Conservation (phyloP, 2,329 filamentous ascomycete species). For the Penicillium sp. region DNA sequence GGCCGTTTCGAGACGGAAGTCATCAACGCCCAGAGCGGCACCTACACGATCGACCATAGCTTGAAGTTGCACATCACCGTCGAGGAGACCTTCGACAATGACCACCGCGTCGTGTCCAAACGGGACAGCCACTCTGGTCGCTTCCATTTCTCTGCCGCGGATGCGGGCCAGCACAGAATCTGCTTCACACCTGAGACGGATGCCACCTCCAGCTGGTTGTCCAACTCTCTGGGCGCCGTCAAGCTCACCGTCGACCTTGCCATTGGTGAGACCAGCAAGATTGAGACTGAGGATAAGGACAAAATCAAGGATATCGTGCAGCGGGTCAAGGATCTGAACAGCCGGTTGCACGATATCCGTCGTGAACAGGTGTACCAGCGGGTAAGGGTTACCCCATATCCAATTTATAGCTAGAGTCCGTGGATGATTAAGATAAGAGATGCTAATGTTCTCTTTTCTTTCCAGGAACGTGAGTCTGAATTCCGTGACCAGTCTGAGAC, state of each 20-base stretch:
- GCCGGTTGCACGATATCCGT: conserved; percentile 79
- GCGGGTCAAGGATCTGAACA: conserved; percentile 86
- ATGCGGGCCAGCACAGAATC: conserved; percentile 91
- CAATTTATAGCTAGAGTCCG: not conserved
- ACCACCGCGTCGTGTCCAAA: conserved; percentile 92
- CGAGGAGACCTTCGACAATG: conserved; percentile 94
- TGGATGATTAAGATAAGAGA: not conserved
- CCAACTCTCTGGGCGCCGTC: conserved; percentile 69
- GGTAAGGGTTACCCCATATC: conserved; percentile 51
- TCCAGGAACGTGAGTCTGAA: conserved; percentile 89
- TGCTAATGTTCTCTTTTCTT: not conserved
- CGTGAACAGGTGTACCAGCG: conserved; percentile 96
- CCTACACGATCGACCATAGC: conserved; percentile 70
- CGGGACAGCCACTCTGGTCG: conserved; percentile 71
- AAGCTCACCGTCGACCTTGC: conserved; percentile 84
- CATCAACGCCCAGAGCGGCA: conserved; percentile 67
- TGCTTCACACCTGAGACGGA: conserved; percentile 86
- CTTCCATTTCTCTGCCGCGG: conserved; percentile 94
- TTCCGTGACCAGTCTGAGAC: conserved; percentile 96
- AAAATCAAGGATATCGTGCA: conserved; percentile 88
- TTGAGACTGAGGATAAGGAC: conserved; percentile 88
- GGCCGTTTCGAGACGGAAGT: conserved; percentile 85
- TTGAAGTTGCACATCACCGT: conserved; percentile 87
- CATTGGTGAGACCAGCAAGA: conserved; percentile 90
- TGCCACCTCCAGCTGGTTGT: conserved; percentile 69